phyloP scores from a whole-genome alignment of 768 basidiomycete species.

The Boletellus sp. region DNA sequence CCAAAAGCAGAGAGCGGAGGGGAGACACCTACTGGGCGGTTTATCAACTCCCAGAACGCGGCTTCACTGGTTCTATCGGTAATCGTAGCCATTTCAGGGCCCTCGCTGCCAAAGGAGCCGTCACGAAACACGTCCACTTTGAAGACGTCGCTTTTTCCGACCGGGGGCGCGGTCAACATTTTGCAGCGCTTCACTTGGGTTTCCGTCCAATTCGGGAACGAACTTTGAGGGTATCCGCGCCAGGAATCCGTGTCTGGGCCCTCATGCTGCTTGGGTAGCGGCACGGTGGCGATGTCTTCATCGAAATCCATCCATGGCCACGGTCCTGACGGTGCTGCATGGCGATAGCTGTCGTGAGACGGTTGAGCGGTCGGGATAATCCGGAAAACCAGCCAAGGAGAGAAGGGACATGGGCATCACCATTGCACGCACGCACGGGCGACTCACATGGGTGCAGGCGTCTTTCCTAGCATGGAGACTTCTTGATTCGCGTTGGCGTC shows the following conservation, averaged over 20 bases:
- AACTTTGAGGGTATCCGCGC: conserved; percentile 29
- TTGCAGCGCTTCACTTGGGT: conserved; percentile 28
- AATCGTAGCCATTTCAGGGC: neutral
- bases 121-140: conserved; percentile 22
- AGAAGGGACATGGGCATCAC: neutral
- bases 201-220: conserved; percentile 33
- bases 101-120: conserved; percentile 8
- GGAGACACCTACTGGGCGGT: conserved; percentile 32
- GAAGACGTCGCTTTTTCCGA: conserved; percentile 14
- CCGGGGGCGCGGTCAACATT: conserved; percentile 25
- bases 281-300: conserved; percentile 13
- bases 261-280: neutral
- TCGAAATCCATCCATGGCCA: conserved; percentile 43
- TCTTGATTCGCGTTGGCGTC: neutral
- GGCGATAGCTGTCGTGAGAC: conserved; percentile 28
- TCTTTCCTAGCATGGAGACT: conserved; percentile 5
- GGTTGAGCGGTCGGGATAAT: neutral
- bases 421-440: neutral
- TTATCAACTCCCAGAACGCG: conserved; percentile 34
- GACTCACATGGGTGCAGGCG: conserved; percentile 24
- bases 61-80: conserved; percentile 13
- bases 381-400: neutral
- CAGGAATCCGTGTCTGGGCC: conserved; percentile 6
- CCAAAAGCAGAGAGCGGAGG: neutral
- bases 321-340: conserved; percentile 38